Evolutionary conservation across 176 grass and related monocot genomes (phyloP).

Genomic region (Echinochloa phyllopogon): DNA sequence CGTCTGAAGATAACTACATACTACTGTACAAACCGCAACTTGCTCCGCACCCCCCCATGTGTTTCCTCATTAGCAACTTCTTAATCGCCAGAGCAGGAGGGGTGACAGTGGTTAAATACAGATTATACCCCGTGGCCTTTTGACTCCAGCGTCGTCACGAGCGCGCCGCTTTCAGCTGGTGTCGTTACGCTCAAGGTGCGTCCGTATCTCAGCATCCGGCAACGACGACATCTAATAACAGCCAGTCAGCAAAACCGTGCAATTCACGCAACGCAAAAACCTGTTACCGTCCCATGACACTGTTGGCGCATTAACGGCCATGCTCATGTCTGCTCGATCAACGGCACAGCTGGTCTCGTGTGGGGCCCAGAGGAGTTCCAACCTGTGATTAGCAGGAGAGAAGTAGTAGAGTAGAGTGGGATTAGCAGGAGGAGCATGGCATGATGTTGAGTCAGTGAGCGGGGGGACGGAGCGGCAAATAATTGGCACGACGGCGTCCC

Average conservation of each 20-base stretch:
- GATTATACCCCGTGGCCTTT: not conserved
- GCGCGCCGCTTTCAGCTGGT: constrained; percentile 9
- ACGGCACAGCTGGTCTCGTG: not conserved
- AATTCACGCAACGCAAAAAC: not conserved
- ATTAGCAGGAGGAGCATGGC: not conserved
- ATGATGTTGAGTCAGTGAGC: not conserved
- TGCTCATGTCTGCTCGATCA: not conserved
- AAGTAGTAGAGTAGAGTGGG: too few species aligned
- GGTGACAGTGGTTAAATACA: not conserved
- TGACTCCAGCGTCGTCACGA: constrained; percentile 27
- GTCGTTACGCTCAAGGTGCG: not conserved
- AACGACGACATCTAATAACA: not conserved
- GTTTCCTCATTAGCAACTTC: constrained; percentile 8
- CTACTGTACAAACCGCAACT: not conserved
- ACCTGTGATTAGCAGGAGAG: not conserved
- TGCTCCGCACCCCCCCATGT: not conserved
- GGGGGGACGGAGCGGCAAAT: constrained; percentile 15
- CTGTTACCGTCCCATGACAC: not conserved
- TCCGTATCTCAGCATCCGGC: not conserved
- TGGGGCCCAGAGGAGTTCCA: not conserved
- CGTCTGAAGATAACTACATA: not conserved
- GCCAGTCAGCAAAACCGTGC: not conserved
- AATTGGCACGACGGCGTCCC: constrained; percentile 39
- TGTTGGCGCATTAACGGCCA: not conserved
- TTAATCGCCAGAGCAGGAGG: not conserved